Evolutionary conservation across 2,329 filamentous ascomycete genomes (phyloP), one percentile per base, ranked within the genome.

Genomic region (Bipolaris bicolor): DNA sequence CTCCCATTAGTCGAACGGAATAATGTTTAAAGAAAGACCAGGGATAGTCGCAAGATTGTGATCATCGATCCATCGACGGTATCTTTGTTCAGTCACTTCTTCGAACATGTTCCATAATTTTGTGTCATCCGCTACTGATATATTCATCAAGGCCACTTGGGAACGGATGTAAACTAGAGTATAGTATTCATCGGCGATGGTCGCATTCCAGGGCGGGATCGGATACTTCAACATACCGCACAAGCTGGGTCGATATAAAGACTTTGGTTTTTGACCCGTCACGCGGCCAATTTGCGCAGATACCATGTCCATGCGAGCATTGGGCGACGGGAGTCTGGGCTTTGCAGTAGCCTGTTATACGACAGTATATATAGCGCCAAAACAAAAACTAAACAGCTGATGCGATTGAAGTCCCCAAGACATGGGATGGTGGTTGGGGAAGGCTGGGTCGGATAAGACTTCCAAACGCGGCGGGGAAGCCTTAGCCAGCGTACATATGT

Each of bases 231-330:
- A n/a, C 22, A 37, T 24, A 20, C 18, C 16, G 20, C 10, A 20
- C 22, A 22, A 36, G 49, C 40, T 45, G 22, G 31, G 18, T 16
- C n/a, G 40, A 29, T n/a, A n/a, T 29, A 15, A 22, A 15, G 24
- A 36, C 10, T 34, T 13, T 11, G 45, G 51, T 31, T 41, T 31
- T 36, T n/a, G 49, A 44, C 44, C 37, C 37, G 54, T 48, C 49
- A 34, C 39, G 37, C 46, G 22, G 37, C 20, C 26, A 48, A 22
- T 36, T 39, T 34, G 54, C 29, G 37, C 31, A 31, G 34, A 22
- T 43, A 26, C 41, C 20, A 15, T 18, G 29, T 16, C n/a, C 18
- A 20, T 26, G 24, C 9, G 13, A 33, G 16, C 13, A 15, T 22
- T n/a, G 13, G 13, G 20, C 1, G 31, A 5, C 5, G 26, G 11